Percentiles rank a stretch among this genome's conserved stretches.
These are phyloP conservation scores for Rossbeevera mucosa DNA, from an alignment of 768 basidiomycete species.

Conservation along the genomic window DNA sequence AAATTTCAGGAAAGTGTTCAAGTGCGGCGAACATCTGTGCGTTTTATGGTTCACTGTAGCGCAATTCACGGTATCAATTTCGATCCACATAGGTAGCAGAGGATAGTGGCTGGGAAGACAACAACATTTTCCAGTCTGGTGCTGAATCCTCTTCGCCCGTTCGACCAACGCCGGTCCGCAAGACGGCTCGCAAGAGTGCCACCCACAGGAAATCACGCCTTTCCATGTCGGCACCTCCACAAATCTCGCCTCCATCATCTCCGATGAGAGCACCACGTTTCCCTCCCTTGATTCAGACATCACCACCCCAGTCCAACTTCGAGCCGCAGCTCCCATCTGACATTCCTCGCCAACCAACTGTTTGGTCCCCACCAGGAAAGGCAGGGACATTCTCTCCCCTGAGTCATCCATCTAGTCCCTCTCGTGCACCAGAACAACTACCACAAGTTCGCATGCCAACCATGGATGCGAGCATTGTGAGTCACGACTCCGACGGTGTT, in stretches of 20 bases:
- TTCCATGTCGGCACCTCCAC: slow-evolving; percentile 69
- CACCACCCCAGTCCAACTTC: slow-evolving; percentile 54
- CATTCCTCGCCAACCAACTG: slow-evolving; percentile 29
- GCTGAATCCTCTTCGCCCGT: slow-evolving; percentile 79
- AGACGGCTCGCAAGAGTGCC: slow-evolving; percentile 38
- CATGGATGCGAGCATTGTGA: background rate
- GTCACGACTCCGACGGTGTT: background rate
- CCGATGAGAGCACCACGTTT: slow-evolving; percentile 29
- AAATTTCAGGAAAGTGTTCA: slow-evolving; percentile 48
- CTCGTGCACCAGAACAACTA: slow-evolving; percentile 9
- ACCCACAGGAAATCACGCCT: slow-evolving; percentile 53
- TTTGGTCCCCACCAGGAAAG: slow-evolving; percentile 14
- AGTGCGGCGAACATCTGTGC: slow-evolving; percentile 52
- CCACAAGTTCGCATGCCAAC: slow-evolving; percentile 6
- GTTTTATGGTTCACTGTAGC: slow-evolving; percentile 25
- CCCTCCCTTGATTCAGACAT: slow-evolving; percentile 25
- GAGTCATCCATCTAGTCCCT: slow-evolving; percentile 18
- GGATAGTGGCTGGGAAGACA: slow-evolving; percentile 87
- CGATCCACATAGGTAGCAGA: slow-evolving; percentile 36
- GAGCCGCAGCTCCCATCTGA: slow-evolving; percentile 47
- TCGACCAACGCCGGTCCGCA: slow-evolving; percentile 54
- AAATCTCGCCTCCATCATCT: slow-evolving; percentile 42
- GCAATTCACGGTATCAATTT: slow-evolving; percentile 5
- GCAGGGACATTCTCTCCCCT: slow-evolving; percentile 12
- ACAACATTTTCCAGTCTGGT: slow-evolving; percentile 88